These are phyloP conservation scores for Adansonia digitata DNA, from an alignment of 345 rosid genomes.

Conservation along the genomic window DNA sequence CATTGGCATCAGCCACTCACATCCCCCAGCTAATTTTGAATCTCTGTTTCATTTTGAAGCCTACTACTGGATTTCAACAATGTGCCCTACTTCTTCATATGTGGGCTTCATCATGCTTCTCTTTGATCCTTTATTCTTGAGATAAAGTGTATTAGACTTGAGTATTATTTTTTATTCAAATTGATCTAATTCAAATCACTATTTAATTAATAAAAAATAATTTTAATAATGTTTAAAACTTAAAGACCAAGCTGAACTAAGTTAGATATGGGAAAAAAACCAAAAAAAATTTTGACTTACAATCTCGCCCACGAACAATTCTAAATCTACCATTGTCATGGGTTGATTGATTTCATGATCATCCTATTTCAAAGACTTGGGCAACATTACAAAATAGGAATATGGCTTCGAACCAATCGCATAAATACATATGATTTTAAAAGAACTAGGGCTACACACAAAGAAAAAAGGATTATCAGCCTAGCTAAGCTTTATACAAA, in stretches of 20 bases:
- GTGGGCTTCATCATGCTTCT: neutral
- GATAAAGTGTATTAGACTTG: too few species aligned
- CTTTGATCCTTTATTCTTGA: neutral
- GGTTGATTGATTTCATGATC: neutral
- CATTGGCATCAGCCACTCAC: too few species aligned
- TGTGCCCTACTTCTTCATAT: neutral
- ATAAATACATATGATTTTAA: neutral
- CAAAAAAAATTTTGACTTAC: neutral
- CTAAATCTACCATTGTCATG: neutral
- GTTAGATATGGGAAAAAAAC: too few species aligned
- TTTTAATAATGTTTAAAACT: too few species aligned
- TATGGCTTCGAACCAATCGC: neutral
- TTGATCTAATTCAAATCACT: too few species aligned
- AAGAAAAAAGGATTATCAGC: neutral
- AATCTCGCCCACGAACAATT: too few species aligned
- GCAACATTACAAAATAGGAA: neutral
- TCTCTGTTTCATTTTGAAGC: too few species aligned
- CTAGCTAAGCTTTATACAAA: neutral
- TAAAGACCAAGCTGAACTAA: too few species aligned
- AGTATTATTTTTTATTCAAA: too few species aligned
- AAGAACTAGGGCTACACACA: neutral
- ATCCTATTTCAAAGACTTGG: neutral
- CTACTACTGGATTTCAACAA: neutral
- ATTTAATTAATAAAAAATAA: too few species aligned
- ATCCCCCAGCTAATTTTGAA: too few species aligned